Evolutionary conservation across 208 protist species (phyloP), one percentile per base, ranked within the genome.

Genomic region (Trypanosoma cruzi): DNA sequence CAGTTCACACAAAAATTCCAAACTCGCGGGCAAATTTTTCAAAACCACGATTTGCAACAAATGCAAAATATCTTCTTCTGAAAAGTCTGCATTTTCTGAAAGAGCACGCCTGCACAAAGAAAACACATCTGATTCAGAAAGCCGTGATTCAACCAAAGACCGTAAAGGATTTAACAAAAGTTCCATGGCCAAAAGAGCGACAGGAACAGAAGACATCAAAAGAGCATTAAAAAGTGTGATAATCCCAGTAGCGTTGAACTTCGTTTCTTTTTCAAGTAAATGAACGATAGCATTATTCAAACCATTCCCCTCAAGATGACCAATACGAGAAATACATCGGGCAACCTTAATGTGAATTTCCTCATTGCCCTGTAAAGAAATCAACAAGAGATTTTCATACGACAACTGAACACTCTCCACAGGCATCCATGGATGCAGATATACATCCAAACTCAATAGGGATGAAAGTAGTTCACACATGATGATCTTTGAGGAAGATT

Each of bases 381-480:
- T 49, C 52, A 46, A 61, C 16, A 82, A 60, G n/a, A 91, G 55
- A 22, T 55, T 57, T 42, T 75, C 76, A 11, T 75, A 68, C 2
- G 71, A 58, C 16, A 64, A 59, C 3, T 54, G 26, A 48, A 61
- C 44, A 22, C 59, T 63, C 13, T 75, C 68, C 20, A 58, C 73
- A 3, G 71, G 56, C 31, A 88, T 52, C 73, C 79, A 86, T n/a
- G 68, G 71, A 44, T 46, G 49, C n/a, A 91, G 55, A 20, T 46
- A 70, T 8, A 60, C 37, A 24, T 77, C 72, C 1, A 91, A 71
- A 37, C 67, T 75, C 44, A 91, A 50, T 28, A 91, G 28, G 13
- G 73, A 71, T 49, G 82, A 76, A 13, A 88, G 53, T 52, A 88
- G 79, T 64, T 91, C 85, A 49, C 75, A 84, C 34, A 52, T 61